Conservation (phyloP, 305 asterid genomes). For the Fraxinus baroniana region DNA sequence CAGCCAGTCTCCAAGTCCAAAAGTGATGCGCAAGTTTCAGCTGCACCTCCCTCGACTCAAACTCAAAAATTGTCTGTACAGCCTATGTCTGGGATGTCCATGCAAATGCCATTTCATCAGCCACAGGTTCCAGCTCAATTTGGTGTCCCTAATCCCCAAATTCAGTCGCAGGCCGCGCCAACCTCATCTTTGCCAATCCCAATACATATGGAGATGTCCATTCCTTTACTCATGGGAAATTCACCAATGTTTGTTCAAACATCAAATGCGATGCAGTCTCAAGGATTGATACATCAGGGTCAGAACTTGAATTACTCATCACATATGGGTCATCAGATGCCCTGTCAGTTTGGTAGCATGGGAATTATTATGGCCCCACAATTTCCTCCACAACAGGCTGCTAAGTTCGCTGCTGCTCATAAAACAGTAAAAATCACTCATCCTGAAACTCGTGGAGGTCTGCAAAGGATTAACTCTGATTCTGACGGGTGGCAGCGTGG, state of each 20-base stretch:
- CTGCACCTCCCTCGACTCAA: constrained; percentile 44
- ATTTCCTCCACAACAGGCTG: too few species aligned
- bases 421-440: too few species aligned
- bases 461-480: too few species aligned
- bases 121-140: constrained; percentile 56
- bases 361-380: too few species aligned
- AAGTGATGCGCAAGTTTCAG: constrained; percentile 53
- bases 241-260: constrained; percentile 66
- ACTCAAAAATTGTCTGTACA: constrained; percentile 54
- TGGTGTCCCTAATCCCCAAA: constrained; percentile 68
- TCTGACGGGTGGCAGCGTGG: too few species aligned
- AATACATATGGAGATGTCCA: constrained; percentile 40
- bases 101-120: constrained; percentile 54
- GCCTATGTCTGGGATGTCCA: constrained; percentile 45
- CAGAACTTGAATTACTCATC: constrained; percentile 49
- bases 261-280: constrained; percentile 58
- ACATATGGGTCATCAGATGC: too few species aligned
- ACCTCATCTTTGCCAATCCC: constrained; percentile 36
- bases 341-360: too few species aligned
- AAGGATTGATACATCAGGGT: constrained; percentile 76
- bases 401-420: too few species aligned
- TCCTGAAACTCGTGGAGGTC: too few species aligned
- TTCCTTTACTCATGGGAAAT: constrained; percentile 59
- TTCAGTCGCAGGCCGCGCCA: constrained; percentile 53
- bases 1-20: constrained; percentile 46